phyloP scores from a whole-genome alignment of 257 asterid species.

The Lantana camara region DNA sequence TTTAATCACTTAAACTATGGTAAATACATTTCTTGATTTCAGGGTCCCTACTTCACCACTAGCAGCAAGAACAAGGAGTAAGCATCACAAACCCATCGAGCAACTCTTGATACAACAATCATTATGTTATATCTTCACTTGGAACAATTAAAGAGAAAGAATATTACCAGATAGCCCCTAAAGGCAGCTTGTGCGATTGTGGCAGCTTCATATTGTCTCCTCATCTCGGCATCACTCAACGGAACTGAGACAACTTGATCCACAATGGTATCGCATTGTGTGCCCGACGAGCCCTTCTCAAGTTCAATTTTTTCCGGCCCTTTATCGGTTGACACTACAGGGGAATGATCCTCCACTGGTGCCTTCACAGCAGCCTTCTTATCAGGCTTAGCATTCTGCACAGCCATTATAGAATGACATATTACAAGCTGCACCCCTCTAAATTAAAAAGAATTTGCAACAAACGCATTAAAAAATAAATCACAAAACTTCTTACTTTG shows the following conservation, averaged over 20 bases:
- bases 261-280: slow-evolving; percentile 32
- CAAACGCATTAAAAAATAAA: neutral
- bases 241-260: slow-evolving; percentile 28
- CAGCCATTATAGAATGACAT: neutral
- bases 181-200: slow-evolving; percentile 61
- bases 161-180: slow-evolving; percentile 58
- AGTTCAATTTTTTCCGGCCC: slow-evolving; percentile 31
- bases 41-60: neutral
- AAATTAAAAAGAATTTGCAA: neutral
- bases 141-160: slow-evolving; percentile 10
- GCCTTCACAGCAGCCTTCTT: slow-evolving; percentile 38
- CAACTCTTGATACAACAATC: neutral
- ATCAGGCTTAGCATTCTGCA: slow-evolving; percentile 43
- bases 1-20: too few species aligned
- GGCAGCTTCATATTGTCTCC: slow-evolving; percentile 52
- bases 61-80: neutral
- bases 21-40: neutral
- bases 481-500: slow-evolving; percentile 51
- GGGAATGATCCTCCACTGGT: slow-evolving; percentile 34
- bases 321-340: slow-evolving; percentile 34
- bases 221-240: slow-evolving; percentile 38
- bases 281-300: slow-evolving; percentile 38
- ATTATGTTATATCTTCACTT: neutral
- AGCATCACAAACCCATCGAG: neutral
- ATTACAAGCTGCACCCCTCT: too few species aligned